A percentile compares a stretch with the other conserved stretches of the same genome.
phyloP scores from a whole-genome alignment of 2,329 filamentous ascomycete species.

The Alternaria alternata region DNA sequence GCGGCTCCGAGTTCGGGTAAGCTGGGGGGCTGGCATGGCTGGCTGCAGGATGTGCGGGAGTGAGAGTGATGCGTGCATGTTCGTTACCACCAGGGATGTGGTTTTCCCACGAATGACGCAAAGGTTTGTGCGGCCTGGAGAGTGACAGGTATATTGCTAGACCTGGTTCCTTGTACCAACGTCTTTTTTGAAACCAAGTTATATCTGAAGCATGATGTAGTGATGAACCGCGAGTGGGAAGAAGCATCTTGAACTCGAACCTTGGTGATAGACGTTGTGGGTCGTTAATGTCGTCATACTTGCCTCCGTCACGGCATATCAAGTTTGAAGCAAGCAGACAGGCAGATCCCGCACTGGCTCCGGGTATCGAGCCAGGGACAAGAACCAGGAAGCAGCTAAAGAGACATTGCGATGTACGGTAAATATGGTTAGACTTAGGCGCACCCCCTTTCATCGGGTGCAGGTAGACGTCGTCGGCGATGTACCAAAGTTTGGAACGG shows the following conservation, averaged over 20 bases:
- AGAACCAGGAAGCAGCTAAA: constrained; percentile 2
- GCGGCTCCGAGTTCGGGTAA: constrained; percentile 3
- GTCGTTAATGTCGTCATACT: constrained; percentile 18
- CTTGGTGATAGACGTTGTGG: constrained; percentile 19
- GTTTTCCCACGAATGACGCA: constrained; percentile 7
- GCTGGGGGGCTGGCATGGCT: constrained; percentile 4
- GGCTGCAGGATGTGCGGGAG: constrained; percentile 4
- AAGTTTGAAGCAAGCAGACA: constrained; percentile 9
- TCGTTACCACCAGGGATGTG: constrained; percentile 4
- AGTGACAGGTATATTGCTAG: not conserved
- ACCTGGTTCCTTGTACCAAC: not conserved
- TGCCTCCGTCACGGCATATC: constrained; percentile 10
- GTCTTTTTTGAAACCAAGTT: not conserved
- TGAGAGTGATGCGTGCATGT: constrained; percentile 1
- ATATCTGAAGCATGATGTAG: not conserved
- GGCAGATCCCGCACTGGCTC: constrained; percentile 11
- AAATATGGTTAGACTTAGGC: not conserved
- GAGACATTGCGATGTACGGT: constrained; percentile 13
- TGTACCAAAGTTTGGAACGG: constrained; percentile 8
- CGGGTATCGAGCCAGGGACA: constrained; percentile 9
- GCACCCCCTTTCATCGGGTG: constrained; percentile 2
- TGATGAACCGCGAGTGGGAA: not conserved
- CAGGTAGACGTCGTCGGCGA: constrained; percentile 9
- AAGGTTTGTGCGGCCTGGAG: not conserved
- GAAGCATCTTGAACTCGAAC: not conserved